Percentiles rank a stretch among this genome's conserved stretches.
Conservation (phyloP, 768 basidiomycete species). For the Guyanaporus albipodus region DNA sequence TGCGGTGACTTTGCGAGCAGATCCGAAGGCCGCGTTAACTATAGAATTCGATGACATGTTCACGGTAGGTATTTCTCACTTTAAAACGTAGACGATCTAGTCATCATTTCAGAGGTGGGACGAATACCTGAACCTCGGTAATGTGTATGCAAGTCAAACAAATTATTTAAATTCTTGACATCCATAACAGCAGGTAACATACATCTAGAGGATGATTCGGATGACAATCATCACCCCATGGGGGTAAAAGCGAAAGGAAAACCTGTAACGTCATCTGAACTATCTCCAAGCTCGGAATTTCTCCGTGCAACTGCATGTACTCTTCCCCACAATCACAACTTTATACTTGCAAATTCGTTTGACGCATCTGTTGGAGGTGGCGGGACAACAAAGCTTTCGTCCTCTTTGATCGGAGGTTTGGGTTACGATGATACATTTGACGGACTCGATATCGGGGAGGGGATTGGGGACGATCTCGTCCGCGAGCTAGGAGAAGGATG, state of each 20-base stretch:
- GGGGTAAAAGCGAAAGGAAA: constrained; percentile 26
- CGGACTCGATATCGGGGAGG: constrained; percentile 53
- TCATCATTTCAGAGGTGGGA: constrained; percentile 64
- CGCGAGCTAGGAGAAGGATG: constrained; percentile 72
- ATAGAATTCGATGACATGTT: constrained; percentile 67
- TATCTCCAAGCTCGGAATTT: constrained; percentile 37
- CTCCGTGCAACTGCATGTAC: constrained; percentile 55
- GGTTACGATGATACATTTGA: constrained; percentile 54
- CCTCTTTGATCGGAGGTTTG: constrained; percentile 52
- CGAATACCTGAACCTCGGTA: constrained; percentile 49
- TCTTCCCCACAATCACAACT: constrained; percentile 67
- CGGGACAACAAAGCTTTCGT: constrained; percentile 38
- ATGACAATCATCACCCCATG: constrained; percentile 50
- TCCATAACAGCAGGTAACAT: constrained; percentile 5
- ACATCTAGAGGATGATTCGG: constrained; percentile 33
- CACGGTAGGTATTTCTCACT: constrained; percentile 39
- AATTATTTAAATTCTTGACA: background rate
- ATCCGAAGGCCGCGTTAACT: constrained; percentile 45
- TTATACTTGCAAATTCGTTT: constrained; percentile 62
- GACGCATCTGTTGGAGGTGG: constrained; percentile 53
- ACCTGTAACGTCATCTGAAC: constrained; percentile 20
- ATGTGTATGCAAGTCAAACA: constrained; percentile 25
- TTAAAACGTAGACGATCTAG: no score
- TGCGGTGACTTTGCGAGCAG: constrained; percentile 48
- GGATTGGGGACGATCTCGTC: constrained; percentile 70